Base-by-base conservation (phyloP, 179 eudicot genomes). In the Amaranthus tricolor region DNA sequence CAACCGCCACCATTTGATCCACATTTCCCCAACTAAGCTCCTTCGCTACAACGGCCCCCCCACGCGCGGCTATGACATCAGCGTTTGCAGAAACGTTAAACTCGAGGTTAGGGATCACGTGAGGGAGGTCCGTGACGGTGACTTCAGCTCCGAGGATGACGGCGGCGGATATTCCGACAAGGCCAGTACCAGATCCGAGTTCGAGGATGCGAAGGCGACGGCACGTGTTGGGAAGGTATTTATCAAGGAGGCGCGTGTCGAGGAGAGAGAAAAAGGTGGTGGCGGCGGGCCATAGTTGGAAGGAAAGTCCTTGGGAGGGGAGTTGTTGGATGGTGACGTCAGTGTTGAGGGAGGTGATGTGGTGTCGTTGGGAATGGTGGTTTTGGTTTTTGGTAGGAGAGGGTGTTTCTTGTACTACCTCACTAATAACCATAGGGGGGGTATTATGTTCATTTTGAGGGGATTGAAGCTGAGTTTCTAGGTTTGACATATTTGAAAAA, bases 241-340 rank as follows among this genome's bases (percentile, higher is more conserved):
- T 45, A 74, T 61, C 13, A 44, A 44, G 62, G 62, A 53, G 71
- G 79, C 67, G 75, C 68, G 14, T 7, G 80, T 89, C 88, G 75
- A 90, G 90, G 78, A 89, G 91, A 48, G 82, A 62, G 78, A 90
- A 79, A 40, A 93, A 80, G 50, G 92, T 74, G 68, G 83, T 66
- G 67, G 96, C 97, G 19, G 96, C 94, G 0, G 96, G 98, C 96
- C 96, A 91, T 64, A 93, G 91, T 81, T 93, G 91, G 84, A 89
- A 93, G 19, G 96, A 84, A 60, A 92, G 71, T 59, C 97, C 97
- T 67, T 84, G 72, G 7, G 94, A 91, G 0, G 86, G 86, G 60
- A 94, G 84, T 60, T 88, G 94, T 0, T 91, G 82, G 82, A 92
- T 89, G 47, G 71, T 13, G 51, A 94, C 63, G 66, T 85, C 77